Percentiles rank a stretch among this genome's conserved stretches.
phyloP scores from a whole-genome alignment of 75 land plant species.

The Ceratopteris richardii region DNA sequence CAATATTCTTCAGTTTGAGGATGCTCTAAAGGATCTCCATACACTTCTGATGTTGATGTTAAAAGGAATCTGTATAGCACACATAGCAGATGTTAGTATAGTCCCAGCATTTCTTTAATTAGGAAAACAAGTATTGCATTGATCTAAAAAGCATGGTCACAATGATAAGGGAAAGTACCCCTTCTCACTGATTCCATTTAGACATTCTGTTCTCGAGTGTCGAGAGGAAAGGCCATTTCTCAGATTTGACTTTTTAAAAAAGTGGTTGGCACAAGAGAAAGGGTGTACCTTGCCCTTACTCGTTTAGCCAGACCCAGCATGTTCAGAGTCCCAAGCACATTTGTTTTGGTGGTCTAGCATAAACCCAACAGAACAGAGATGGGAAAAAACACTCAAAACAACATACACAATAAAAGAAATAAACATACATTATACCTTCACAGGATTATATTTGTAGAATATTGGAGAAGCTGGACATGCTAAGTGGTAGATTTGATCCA shows the following conservation, averaged over 20 bases:
- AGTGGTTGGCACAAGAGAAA: no score
- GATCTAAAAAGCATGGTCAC: no score
- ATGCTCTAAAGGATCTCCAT: slow-evolving; percentile 45
- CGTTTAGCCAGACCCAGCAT: slow-evolving; percentile 47
- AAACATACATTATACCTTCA: slow-evolving; percentile 11
- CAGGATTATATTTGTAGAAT: slow-evolving; percentile 38
- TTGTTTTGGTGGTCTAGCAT: slow-evolving; percentile 37
- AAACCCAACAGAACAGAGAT: slow-evolving; percentile 1
- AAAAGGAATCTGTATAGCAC: slow-evolving; percentile 23
- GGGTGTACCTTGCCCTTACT: slow-evolving; percentile 26
- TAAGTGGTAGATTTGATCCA: slow-evolving; percentile 42
- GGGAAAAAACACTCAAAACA: not conserved
- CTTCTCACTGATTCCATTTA: no score
- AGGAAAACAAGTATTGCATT: no score
- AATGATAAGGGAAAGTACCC: no score
- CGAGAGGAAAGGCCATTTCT: no score
- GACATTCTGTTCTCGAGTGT: no score
- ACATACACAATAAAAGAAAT: not conserved
- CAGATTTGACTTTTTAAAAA: no score
- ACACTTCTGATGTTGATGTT: slow-evolving; percentile 39
- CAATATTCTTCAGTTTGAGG: slow-evolving; percentile 37
- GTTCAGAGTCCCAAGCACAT: slow-evolving; percentile 43
- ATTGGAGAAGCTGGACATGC: slow-evolving; percentile 42
- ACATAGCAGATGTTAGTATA: no score
- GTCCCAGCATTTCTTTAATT: no score